Evolutionary conservation across 2,329 filamentous ascomycete genomes (phyloP).

Genomic region (Venturia pyrina): DNA sequence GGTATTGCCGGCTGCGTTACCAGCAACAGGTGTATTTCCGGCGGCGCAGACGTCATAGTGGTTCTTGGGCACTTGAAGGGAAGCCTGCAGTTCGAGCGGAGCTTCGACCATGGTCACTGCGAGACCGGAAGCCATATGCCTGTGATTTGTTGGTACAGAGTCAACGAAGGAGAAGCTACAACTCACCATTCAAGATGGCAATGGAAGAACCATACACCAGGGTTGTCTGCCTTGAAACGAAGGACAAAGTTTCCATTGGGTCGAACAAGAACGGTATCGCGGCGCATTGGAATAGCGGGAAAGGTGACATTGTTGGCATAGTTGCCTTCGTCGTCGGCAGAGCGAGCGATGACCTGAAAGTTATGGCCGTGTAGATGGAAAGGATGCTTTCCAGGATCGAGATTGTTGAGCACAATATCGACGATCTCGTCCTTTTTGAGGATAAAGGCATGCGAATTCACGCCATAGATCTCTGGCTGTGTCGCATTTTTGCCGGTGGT

Average conservation of each 20-base stretch:
- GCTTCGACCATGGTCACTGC: slow-evolving; percentile 42
- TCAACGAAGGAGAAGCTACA: neutral
- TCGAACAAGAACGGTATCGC: slow-evolving; percentile 45
- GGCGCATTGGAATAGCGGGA: slow-evolving; percentile 34
- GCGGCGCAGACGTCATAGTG: slow-evolving; percentile 51
- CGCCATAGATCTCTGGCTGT: slow-evolving; percentile 37
- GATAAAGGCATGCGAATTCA: slow-evolving; percentile 49
- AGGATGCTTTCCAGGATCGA: slow-evolving; percentile 60
- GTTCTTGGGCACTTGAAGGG: slow-evolving; percentile 49
- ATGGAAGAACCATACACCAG: slow-evolving; percentile 25
- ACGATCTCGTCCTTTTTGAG: slow-evolving; percentile 58
- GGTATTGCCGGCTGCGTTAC: slow-evolving; percentile 69
- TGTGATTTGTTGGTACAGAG: slow-evolving; percentile 9
- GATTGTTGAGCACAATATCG: slow-evolving; percentile 68
- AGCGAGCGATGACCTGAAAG: slow-evolving; percentile 50
- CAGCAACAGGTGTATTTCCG: slow-evolving; percentile 40
- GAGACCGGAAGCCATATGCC: slow-evolving; percentile 44
- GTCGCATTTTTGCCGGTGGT: slow-evolving; percentile 43
- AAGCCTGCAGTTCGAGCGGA: slow-evolving; percentile 49
- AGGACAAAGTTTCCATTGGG: slow-evolving; percentile 46
- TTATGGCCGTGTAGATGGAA: slow-evolving; percentile 68
- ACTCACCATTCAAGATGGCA: slow-evolving; percentile 18
- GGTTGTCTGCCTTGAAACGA: slow-evolving; percentile 46
- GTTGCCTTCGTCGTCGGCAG: slow-evolving; percentile 22
- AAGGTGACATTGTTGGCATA: slow-evolving; percentile 25